Evolutionary conservation across 176 grass and related monocot genomes (phyloP).

Genomic region (Carex pumila): DNA sequence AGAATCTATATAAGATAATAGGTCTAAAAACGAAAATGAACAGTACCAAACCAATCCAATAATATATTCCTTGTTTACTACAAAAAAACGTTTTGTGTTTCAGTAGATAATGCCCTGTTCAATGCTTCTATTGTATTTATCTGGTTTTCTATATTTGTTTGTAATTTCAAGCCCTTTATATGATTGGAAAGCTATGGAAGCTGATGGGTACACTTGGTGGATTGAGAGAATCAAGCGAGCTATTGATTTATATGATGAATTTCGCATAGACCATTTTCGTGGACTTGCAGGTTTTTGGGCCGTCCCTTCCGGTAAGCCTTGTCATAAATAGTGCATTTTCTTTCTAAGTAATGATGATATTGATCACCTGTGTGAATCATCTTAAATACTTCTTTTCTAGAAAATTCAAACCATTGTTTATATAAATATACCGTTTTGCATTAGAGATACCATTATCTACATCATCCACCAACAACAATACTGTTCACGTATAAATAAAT

Average conservation of each 20-base stretch:
- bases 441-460: not conserved
- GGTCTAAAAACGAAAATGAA: not conserved
- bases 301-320: constrained; percentile 62
- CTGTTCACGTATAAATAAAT: constrained; percentile 1
- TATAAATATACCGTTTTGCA: not conserved
- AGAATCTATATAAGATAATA: not conserved
- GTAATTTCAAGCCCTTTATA: constrained; percentile 63
- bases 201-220: constrained; percentile 75
- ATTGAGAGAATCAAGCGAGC: constrained; percentile 86
- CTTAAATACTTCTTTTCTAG: not conserved
- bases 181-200: constrained; percentile 91
- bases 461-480: not conserved
- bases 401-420: not conserved
- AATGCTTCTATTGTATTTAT: not conserved
- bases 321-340: constrained; percentile 6
- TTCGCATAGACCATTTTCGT: constrained; percentile 95
- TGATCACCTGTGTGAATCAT: not conserved
- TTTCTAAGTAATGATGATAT: constrained; percentile 1
- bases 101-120: not conserved
- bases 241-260: constrained; percentile 97
- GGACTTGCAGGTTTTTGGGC: constrained; percentile 88
- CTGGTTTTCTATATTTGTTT: constrained; percentile 9
- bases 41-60: not conserved
- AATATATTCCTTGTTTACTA: not conserved
- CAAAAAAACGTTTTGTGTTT: not conserved